Base-by-base conservation (phyloP, 2,329 filamentous ascomycete genomes). In the Cytospora schulzeri region DNA sequence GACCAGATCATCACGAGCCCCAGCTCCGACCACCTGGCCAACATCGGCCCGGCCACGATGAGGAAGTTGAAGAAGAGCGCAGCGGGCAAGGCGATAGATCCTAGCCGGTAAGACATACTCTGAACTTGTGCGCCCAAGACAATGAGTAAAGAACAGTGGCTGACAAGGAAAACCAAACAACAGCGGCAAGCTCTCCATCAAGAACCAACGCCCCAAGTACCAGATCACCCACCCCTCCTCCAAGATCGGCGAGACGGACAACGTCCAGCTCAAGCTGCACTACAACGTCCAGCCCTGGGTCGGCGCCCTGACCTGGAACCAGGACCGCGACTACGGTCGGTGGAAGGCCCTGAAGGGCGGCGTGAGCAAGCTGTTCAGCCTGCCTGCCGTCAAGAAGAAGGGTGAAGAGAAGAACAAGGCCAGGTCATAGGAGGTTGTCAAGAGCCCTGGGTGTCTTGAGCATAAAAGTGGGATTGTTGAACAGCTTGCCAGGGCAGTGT, bases 251-350 rank as follows among this genome's bases (percentile, higher is more conserved):
- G 84, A 90, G 72, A 82, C 87, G 57, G 80, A 84, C 58, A 88
- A 95, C 74, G 92, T 94, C 63, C 88, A 86, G 33, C 81, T 99
- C 68, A 88, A 89, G 71, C 81, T 98, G 60, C 90, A 95, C 74
- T 99, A 96, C 87, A 98, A 98, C 78, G 91, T 98, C 66, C 95
- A 99, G 82, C 95, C 95, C 35, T 98, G 94, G 92, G 92, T 99
- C 14, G 95, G 95, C 17, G 78, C 90, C 60, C 78, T 98, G 76
- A 90, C 90, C 51, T 99, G 95, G 95, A 89, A 90, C 72, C 81
- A 87, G 68, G 76, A 81, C 68, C 70, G 74, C 51, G 81, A 85
- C 68, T 76, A 85, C 63, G 85, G 85, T 12, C 75, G 79, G 57
- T 93, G 91, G 91, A 83, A 87, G 78, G 81, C 79, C 61, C 72